Conservation (phyloP, 2,329 filamentous ascomycete genomes). For the Phialophora tarda region DNA sequence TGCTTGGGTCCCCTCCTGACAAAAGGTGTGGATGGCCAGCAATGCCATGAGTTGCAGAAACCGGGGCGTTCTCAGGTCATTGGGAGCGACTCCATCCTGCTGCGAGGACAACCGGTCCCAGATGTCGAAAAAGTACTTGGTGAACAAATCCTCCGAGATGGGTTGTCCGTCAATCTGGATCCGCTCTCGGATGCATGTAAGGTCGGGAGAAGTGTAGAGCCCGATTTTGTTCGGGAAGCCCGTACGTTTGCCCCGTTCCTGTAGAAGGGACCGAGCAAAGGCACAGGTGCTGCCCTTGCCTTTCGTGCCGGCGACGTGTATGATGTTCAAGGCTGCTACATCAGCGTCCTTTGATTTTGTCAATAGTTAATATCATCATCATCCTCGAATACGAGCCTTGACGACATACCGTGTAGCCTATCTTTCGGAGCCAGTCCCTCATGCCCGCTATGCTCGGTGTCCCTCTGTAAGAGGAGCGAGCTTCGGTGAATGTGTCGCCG, state of each 20-base stretch:
- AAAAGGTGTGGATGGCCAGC: background rate
- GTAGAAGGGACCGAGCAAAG: background rate
- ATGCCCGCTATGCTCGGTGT: background rate
- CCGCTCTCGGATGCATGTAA: background rate
- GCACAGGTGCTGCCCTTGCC: constrained; percentile 4
- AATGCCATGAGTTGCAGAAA: background rate
- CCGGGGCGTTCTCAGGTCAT: background rate
- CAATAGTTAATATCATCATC: background rate
- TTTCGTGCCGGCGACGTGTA: constrained; percentile 1
- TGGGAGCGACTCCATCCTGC: background rate
- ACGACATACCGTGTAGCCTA: background rate
- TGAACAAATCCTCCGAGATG: background rate
- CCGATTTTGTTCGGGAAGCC: background rate
- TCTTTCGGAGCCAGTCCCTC: background rate
- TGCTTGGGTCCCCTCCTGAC: background rate
- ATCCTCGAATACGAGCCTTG: background rate
- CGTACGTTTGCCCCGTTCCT: background rate
- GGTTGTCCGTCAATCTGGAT: background rate
- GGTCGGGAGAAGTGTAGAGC: background rate
- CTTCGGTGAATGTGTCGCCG: background rate
- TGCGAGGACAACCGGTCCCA: constrained; percentile 1
- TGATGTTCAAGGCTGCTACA: background rate
- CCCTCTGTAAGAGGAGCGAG: background rate
- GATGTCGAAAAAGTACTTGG: constrained; percentile 3
- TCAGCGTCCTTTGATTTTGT: background rate